Percentiles rank a stretch among this genome's conserved stretches.
Evolutionary conservation across 1,139 yeast genomes (phyloP).

Genomic region (Taphrina sp.): DNA sequence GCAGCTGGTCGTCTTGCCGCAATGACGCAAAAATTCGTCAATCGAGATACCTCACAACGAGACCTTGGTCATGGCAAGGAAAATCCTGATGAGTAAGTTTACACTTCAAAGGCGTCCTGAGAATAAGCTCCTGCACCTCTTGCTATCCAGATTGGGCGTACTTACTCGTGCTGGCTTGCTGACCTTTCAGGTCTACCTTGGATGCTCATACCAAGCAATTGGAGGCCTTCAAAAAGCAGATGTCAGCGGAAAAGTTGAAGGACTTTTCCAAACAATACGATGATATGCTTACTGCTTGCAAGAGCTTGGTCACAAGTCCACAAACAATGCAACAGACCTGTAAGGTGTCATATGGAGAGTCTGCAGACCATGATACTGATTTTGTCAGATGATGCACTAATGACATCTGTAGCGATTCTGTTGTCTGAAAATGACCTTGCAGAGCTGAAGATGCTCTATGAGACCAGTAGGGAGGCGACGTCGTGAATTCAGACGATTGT

Average conservation of each 20-base stretch:
- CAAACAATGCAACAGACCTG: slow-evolving; percentile 14
- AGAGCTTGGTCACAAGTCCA: slow-evolving; percentile 10
- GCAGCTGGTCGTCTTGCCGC: slow-evolving; percentile 21
- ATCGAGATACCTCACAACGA: slow-evolving; percentile 3
- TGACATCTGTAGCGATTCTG: slow-evolving; percentile 13
- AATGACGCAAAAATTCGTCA: slow-evolving; percentile 20
- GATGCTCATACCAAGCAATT: slow-evolving; percentile 14
- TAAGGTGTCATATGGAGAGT: not conserved
- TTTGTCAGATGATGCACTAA: slow-evolving; percentile 13
- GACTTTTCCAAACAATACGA: slow-evolving; percentile 19
- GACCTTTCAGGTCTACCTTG: not conserved
- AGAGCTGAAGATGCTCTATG: slow-evolving; percentile 9
- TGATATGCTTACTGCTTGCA: slow-evolving; percentile 12
- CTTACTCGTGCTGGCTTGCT: not conserved
- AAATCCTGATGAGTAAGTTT: too few species aligned
- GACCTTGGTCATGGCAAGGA: too few species aligned
- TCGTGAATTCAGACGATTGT: not conserved
- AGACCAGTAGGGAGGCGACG: slow-evolving; percentile 4
- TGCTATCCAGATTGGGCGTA: too few species aligned
- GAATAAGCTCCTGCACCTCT: too few species aligned
- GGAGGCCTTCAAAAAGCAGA: slow-evolving; percentile 15
- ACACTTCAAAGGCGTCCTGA: too few species aligned
- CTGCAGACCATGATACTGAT: not conserved
- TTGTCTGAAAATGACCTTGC: slow-evolving; percentile 11
- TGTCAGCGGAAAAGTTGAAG: slow-evolving; percentile 11